Base-by-base conservation (phyloP, 2,329 filamentous ascomycete species). In the Orbilia javanica region DNA sequence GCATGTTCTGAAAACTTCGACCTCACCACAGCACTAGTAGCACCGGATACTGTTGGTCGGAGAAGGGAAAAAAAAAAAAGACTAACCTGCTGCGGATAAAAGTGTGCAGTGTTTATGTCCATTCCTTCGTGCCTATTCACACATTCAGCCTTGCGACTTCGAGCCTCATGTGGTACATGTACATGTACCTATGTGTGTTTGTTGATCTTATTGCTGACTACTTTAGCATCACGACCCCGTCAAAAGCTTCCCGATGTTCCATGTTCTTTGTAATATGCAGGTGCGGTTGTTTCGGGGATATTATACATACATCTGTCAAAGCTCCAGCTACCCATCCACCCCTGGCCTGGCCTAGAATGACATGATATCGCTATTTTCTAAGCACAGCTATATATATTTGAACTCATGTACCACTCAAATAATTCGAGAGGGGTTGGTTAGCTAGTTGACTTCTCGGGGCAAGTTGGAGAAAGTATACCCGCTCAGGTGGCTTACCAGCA, bases 191-290 rank as follows among this genome's bases (percentile, higher is more conserved):
- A n/a, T n/a, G 60, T 36, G 48, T 66, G 62, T 20, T 27, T 42
- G 72, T 62, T 77, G 73, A 71, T 77, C 66, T 71, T 66, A 66
- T 71, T 71, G 66, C 73, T 71, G 66, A 71, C 73, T 65, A 52
- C 39, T 34, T 46, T 25, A 27, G 55, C 31, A 60, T 60, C 39
- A 50, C 62, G 66, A 53, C 55, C 66, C 62, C 72, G 55, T 46
- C 57, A 31, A 62, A 57, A 75, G 39, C 66, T 71, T 71, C 73
- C 55, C 60, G 66, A 71, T 50, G 57, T 42, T 25, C 18, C 55
- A 55, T 60, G 42, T 44, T 44, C n/a, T 44, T 18, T 44, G 36
- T 39, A 18, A n/a, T 60, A 62, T 66, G 66, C 60, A 60, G 57
- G 66, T 44, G 55, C 22, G 52, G 55, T 65, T 57, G 22, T 46